Evolutionary conservation across 2,329 filamentous ascomycete genomes (phyloP), one percentile per base, ranked within the genome.

Genomic region (Exserohilum rostratum): DNA sequence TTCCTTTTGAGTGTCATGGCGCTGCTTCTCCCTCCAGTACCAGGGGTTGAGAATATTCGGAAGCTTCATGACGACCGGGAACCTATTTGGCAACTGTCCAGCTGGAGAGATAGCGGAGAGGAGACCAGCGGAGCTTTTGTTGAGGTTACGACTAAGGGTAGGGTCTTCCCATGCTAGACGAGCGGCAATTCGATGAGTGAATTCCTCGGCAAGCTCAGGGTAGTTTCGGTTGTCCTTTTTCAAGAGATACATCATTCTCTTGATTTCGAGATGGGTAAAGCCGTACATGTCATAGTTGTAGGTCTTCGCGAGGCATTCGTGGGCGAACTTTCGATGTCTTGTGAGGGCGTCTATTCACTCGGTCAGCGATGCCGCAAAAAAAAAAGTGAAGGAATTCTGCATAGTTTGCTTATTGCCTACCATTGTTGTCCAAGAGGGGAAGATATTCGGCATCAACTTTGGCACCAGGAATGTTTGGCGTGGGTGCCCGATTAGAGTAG

Each of bases 281-380:
- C 46, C 46, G 12, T 42, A 49, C 46, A 49, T 49, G n/a, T 49
- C 46, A 27, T 31, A 49, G 37, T 49, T 49, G 29, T 49, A 49
- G 10, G 46, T 49, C 29, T 49, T 39, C 6, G 46, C 29, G 10
- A 49, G 29, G 6, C 46, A 49, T 25, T 49, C 35, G 18, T 49
- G 46, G 15, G 46, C 37, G 18, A 49, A 49, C 10, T 49, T 49
- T 3, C 46, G 46, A 6, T 49, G 46, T 12, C 46, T 42, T 22
- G 46, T 42, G 34, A 49, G 46, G 15, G 46, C 46, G 2, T 31
- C 43, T 46, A 13, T 15, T 6, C 3, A 15, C 30, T 9, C 6
- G 5, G 9, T 46, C 5, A 46, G 43, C 43, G 9, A 34, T 40
- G 18, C 35, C 20, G 9, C 4, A 22, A 6, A 5, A 6, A 20